phyloP scores from a whole-genome alignment of 2,329 filamentous ascomycete species.

The Microdochium nivale region DNA sequence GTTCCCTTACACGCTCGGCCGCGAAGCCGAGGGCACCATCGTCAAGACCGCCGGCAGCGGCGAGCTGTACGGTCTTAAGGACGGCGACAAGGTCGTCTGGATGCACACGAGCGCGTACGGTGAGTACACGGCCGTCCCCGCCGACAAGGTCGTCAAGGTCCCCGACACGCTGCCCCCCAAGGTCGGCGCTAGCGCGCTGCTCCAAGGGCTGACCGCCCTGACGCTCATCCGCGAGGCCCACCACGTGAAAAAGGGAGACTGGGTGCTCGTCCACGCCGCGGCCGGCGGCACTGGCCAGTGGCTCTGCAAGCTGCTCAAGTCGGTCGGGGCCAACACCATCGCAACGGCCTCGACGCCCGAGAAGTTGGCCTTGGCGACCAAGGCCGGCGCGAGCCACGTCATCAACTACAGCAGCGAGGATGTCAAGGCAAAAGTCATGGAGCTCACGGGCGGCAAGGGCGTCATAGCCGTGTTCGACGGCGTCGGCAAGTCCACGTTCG shows the following conservation, averaged over 20 bases:
- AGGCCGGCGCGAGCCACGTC: conserved; percentile 62
- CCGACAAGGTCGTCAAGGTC: conserved; percentile 48
- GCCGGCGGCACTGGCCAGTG: conserved; percentile 74
- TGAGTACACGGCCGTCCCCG: conserved; percentile 45
- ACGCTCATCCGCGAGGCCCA: conserved; percentile 71
- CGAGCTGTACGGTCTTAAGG: conserved; percentile 42
- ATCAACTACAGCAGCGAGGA: conserved; percentile 60
- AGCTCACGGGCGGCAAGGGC: conserved; percentile 65
- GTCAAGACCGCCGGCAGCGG: conserved; percentile 47
- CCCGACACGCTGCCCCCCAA: conserved; percentile 54
- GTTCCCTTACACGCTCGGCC: conserved; percentile 69
- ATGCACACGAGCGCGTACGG: conserved; percentile 47
- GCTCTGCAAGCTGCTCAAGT: conserved; percentile 65
- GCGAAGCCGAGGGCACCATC: conserved; percentile 68
- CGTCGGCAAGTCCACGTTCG: conserved; percentile 79
- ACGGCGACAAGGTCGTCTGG: conserved; percentile 67
- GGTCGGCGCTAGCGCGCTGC: conserved; percentile 57
- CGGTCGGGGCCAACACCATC: conserved; percentile 68
- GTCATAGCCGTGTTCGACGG: conserved; percentile 76
- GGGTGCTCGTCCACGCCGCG: conserved; percentile 77
- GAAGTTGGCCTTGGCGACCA: conserved; percentile 62
- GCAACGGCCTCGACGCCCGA: conserved; percentile 67
- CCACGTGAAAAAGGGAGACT: conserved; percentile 68
- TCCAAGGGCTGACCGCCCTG: conserved; percentile 78
- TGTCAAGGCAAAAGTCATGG: conserved; percentile 49